Evolutionary conservation across 768 basidiomycete species (phyloP), one percentile per base, ranked within the genome.

Genomic region (Pisolithus marmoratus): DNA sequence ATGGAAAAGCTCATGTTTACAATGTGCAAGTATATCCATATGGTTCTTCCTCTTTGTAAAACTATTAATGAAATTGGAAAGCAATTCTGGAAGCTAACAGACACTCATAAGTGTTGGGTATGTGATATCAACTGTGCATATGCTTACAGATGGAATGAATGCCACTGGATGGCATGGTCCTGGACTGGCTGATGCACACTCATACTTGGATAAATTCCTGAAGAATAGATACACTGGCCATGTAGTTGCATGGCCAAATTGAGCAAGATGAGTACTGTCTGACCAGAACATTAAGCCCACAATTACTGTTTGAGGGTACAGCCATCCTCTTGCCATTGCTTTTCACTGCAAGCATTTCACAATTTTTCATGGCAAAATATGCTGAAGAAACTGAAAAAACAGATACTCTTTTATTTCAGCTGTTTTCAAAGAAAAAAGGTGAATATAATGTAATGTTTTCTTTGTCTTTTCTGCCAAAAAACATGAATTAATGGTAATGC

Each of bases 211-310:
- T 3, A 55, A 52, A 24, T 64, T 64, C 0, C 58, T 53, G 11
- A 62, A 61, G 37, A 44, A 59, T 5, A 59, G 31, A 50, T 63
- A 67, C 1, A 63, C 41, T 0, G 62, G 60, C 65, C 65, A 66
- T 11, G 53, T 51, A 11, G 34, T 54, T 2, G 58, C 49, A 1
- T 58, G 54, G 0, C 60, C 50, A 24, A 61, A 61, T 40, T 55
- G 56, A 0, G 54, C 45, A 2, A 60, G 53, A 1, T 57, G 57
- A 0, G 58, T 64, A 0, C 53, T 44, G 27, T 64, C 63, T 0
- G 61, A 64, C 55, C 52, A 63, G 4, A 64, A 23, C 63, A 63
- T 64, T 0, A 62, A 1, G 0, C 52, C 51, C 0, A 52, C 57
- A 17, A 63, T 54, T 1, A 60, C 60, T 5, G 15, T 50, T 61